These are phyloP conservation scores for Scenedesmus sp. DNA, from an alignment of 163 green algal genomes.

Conservation along the genomic window DNA sequence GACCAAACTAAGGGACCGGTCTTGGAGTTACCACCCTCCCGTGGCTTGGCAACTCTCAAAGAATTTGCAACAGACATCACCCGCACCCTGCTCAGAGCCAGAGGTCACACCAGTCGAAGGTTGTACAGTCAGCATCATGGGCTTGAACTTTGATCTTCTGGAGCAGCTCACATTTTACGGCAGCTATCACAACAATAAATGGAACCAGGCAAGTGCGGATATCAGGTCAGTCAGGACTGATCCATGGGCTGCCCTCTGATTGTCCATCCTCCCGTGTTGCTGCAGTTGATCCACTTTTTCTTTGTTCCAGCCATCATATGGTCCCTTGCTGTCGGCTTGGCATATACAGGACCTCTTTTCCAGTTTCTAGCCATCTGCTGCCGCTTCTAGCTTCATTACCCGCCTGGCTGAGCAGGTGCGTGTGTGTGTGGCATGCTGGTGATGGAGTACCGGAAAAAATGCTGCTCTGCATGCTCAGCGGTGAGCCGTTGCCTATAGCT, in stretches of 20 bases:
- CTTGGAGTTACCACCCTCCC: too few relatives aligned
- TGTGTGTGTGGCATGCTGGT: not conserved
- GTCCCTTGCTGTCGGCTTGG: constrained; percentile 78
- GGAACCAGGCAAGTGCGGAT: constrained; percentile 75
- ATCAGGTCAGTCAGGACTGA: not conserved
- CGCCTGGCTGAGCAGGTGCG: constrained; percentile 37
- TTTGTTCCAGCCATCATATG: constrained; percentile 91
- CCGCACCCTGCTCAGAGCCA: not conserved
- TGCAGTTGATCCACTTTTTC: constrained; percentile 84
- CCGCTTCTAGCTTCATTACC: constrained; percentile 6
- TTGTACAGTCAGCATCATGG: constrained; percentile 48
- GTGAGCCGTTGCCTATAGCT: not conserved
- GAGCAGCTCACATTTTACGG: constrained; percentile 91
- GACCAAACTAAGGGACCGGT: too few relatives aligned
- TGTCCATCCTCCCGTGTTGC: not conserved
- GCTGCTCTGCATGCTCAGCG: not conserved
- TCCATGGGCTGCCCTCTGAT: not conserved
- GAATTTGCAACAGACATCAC: not conserved
- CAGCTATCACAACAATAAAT: constrained; percentile 81
- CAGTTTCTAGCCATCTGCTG: not conserved
- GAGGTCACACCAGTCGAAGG: not conserved
- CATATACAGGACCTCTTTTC: constrained; percentile 61
- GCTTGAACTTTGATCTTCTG: constrained; percentile 74
- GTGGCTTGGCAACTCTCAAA: too few relatives aligned
- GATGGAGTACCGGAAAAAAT: not conserved